Evolutionary conservation across 2,329 filamentous ascomycete genomes (phyloP).

Genomic region (Penicillium sclerotiorum): DNA sequence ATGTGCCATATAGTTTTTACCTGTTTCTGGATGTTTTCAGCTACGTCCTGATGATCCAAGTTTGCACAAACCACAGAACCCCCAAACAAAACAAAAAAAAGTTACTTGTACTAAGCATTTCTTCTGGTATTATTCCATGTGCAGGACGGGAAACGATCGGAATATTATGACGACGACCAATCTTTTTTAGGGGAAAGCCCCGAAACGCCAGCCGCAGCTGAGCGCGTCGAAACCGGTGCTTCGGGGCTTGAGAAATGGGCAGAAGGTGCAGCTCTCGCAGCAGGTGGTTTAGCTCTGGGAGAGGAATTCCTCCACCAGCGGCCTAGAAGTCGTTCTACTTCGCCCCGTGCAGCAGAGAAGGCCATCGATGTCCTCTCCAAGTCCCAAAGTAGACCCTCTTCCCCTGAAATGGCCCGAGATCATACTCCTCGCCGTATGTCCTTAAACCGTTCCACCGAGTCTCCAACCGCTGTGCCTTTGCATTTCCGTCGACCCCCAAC

Average conservation of each 20-base stretch:
- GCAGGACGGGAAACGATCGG: slow-evolving; percentile 35
- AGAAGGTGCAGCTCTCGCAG: slow-evolving; percentile 21
- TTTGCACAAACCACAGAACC: slow-evolving; percentile 22
- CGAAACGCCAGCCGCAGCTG: slow-evolving; percentile 56
- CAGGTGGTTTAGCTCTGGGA: slow-evolving; percentile 19
- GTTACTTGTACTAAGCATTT: slow-evolving; percentile 33
- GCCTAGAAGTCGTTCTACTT: slow-evolving; percentile 39
- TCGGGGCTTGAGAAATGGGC: slow-evolving; percentile 41
- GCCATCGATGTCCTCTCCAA: slow-evolving; percentile 30
- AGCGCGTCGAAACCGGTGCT: slow-evolving; percentile 46
- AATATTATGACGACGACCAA: slow-evolving; percentile 46
- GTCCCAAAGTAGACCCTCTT: slow-evolving; percentile 39
- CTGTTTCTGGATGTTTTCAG: slow-evolving; percentile 21
- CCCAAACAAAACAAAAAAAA: slow-evolving; percentile 23
- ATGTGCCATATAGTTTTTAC: slow-evolving; percentile 30
- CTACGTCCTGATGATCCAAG: slow-evolving; percentile 13
- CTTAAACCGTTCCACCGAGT: slow-evolving; percentile 36
- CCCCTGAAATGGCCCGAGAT: slow-evolving; percentile 27
- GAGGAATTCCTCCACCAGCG: slow-evolving; percentile 28
- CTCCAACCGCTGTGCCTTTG: slow-evolving; percentile 59
- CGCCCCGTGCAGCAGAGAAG: slow-evolving; percentile 33
- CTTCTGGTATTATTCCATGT: slow-evolving; percentile 31
- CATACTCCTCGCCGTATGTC: slow-evolving; percentile 32
- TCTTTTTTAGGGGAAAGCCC: slow-evolving; percentile 69
- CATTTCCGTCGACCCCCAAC: slow-evolving; percentile 56